These are phyloP conservation scores for Hypoxylon sp. DNA, from an alignment of 2,329 filamentous ascomycete genomes.

Conservation along the genomic window DNA sequence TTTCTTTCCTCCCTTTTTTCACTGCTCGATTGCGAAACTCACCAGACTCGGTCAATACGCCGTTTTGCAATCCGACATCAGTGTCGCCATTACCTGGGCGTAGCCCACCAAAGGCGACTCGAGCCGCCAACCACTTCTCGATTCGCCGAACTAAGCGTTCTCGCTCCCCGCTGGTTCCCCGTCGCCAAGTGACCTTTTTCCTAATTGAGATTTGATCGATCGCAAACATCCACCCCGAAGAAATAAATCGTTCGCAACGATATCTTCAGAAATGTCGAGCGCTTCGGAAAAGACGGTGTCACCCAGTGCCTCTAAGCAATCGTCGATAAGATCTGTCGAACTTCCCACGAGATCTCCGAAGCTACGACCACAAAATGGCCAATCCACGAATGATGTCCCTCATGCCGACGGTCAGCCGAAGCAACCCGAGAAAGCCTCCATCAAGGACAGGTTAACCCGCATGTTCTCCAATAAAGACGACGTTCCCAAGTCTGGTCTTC, in stretches of 20 bases:
- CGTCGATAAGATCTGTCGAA: slow-evolving; percentile 53
- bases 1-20: slow-evolving; percentile 35
- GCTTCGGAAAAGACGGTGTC: slow-evolving; percentile 52
- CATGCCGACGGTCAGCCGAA: slow-evolving; percentile 55
- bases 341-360: slow-evolving; percentile 50
- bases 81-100: slow-evolving; percentile 52
- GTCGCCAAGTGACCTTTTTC: slow-evolving; percentile 48
- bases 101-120: slow-evolving; percentile 53
- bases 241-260: slow-evolving; percentile 26
- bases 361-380: slow-evolving; percentile 51
- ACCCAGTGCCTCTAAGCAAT: slow-evolving; percentile 52
- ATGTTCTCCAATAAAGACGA: slow-evolving; percentile 74
- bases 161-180: slow-evolving; percentile 38
- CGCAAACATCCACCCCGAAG: slow-evolving; percentile 23
- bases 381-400: slow-evolving; percentile 49
- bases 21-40: slow-evolving; percentile 30
- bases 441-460: slow-evolving; percentile 74
- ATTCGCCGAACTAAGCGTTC: slow-evolving; percentile 40
- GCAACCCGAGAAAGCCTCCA: slow-evolving; percentile 67
- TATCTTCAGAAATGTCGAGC: slow-evolving; percentile 51
- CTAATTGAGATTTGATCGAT: slow-evolving; percentile 38
- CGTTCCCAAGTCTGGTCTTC: slow-evolving; percentile 54
- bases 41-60: slow-evolving; percentile 34
- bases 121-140: slow-evolving; percentile 49
- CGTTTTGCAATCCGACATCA: slow-evolving; percentile 50